Percentiles rank a stretch among this genome's conserved stretches.
Evolutionary conservation across 2,329 filamentous ascomycete species (phyloP).

Genomic region (Hypoxylon sp.): DNA sequence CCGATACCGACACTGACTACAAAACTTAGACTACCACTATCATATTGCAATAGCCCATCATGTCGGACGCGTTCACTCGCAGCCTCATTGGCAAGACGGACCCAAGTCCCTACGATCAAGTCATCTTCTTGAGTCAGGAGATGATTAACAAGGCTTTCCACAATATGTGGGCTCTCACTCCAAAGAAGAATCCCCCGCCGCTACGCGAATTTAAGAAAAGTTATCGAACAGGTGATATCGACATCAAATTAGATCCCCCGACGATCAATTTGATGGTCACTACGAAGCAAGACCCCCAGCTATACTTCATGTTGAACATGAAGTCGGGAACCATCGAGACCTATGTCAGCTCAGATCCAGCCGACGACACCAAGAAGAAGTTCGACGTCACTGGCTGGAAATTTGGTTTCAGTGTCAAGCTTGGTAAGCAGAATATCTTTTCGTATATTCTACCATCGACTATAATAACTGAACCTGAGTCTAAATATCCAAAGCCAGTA

Average conservation of each 20-base stretch:
- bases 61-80: conserved; percentile 1
- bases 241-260: background rate
- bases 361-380: background rate
- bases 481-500: background rate
- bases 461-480: background rate
- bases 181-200: background rate
- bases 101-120: background rate
- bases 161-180: conserved; percentile 2
- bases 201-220: background rate
- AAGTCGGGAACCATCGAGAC: background rate
- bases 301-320: conserved; percentile 1
- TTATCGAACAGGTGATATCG: background rate
- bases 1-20: background rate
- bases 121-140: background rate
- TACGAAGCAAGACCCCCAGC: background rate
- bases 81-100: background rate
- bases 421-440: background rate
- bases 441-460: background rate
- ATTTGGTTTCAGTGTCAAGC: background rate
- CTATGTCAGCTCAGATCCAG: background rate
- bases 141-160: conserved; percentile 2
- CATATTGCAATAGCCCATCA: background rate
- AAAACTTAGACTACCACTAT: background rate
- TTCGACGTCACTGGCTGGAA: background rate
- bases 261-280: background rate